Evolutionary conservation across 371 early-diverging fungal species (phyloP).

Genomic region (Apophysomyces variabilis): DNA sequence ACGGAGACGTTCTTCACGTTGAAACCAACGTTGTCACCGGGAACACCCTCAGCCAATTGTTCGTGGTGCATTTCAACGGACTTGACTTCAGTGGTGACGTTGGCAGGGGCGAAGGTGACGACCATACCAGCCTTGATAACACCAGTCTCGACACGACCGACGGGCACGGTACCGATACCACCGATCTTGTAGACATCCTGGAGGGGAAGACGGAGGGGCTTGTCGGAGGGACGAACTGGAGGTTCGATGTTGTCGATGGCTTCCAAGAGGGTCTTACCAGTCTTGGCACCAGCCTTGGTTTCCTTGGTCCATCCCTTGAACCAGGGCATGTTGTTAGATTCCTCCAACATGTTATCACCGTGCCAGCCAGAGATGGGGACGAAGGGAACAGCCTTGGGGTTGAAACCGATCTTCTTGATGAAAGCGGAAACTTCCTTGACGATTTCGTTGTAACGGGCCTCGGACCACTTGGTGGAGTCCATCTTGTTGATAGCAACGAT

Average conservation of each 20-base stretch:
- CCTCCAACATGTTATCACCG: constrained; percentile 98
- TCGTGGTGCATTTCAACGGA: constrained; percentile 99
- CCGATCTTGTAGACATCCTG: constrained; percentile 97
- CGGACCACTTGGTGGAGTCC: constrained; percentile 96
- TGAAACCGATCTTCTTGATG: constrained; percentile 95
- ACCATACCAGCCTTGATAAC: constrained; percentile 72
- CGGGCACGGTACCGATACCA: constrained; percentile 96
- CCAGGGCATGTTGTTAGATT: constrained; percentile 94
- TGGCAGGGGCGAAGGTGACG: constrained; percentile 88
- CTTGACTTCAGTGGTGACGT: constrained; percentile 94
- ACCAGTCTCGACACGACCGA: constrained; percentile 80
- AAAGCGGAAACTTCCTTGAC: constrained; percentile 91
- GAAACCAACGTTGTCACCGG: constrained; percentile 99
- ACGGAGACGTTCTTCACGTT: constrained; percentile 97
- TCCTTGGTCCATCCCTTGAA: constrained; percentile 96
- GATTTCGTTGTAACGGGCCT: constrained; percentile 94
- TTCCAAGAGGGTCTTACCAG: constrained; percentile 92
- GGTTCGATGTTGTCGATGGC: constrained; percentile 95
- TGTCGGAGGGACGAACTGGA: constrained; percentile 89
- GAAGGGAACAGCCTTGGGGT: constrained; percentile 90
- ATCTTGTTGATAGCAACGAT: constrained; percentile 99
- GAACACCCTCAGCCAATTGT: constrained; percentile 86
- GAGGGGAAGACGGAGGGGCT: constrained; percentile 97
- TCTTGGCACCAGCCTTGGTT: constrained; percentile 75
- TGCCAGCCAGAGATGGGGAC: constrained; percentile 98